These are phyloP conservation scores for Ormosia semicastrata DNA, from an alignment of 306 rosid genomes.

Conservation along the genomic window DNA sequence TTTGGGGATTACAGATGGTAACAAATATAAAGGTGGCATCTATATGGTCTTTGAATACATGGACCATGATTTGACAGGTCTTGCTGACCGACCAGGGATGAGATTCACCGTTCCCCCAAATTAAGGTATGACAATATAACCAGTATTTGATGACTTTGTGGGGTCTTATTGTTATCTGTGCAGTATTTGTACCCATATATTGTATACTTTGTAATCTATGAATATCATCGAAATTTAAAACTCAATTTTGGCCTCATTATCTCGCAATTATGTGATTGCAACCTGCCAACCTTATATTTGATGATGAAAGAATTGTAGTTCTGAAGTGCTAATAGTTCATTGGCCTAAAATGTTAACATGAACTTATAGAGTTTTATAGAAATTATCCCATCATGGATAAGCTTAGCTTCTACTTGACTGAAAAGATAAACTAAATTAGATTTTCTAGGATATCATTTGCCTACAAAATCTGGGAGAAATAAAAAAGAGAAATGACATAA, in stretches of 20 bases:
- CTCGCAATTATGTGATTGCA: conserved; percentile 3
- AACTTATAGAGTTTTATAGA: neutral
- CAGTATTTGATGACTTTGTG: conserved; percentile 18
- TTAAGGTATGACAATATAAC: too few species aligned
- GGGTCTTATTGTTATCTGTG: neutral
- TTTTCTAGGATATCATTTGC: neutral
- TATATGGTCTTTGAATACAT: too few species aligned
- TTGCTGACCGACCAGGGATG: too few species aligned
- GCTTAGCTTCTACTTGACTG: neutral
- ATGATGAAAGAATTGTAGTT: neutral
- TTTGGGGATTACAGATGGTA: too few species aligned
- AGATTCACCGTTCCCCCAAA: too few species aligned
- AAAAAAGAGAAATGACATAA: neutral
- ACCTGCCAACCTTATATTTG: conserved; percentile 10
- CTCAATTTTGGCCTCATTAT: conserved; percentile 9
- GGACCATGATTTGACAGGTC: too few species aligned
- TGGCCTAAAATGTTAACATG: neutral
- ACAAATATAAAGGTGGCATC: too few species aligned
- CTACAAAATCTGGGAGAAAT: neutral
- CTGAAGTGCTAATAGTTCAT: neutral
- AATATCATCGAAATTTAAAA: neutral
- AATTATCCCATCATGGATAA: neutral
- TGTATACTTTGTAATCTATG: neutral
- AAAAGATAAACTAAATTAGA: neutral
- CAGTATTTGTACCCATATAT: conserved; percentile 3